Evolutionary conservation across 2,329 filamentous ascomycete genomes (phyloP).

Genomic region (Ophiostoma sp.): DNA sequence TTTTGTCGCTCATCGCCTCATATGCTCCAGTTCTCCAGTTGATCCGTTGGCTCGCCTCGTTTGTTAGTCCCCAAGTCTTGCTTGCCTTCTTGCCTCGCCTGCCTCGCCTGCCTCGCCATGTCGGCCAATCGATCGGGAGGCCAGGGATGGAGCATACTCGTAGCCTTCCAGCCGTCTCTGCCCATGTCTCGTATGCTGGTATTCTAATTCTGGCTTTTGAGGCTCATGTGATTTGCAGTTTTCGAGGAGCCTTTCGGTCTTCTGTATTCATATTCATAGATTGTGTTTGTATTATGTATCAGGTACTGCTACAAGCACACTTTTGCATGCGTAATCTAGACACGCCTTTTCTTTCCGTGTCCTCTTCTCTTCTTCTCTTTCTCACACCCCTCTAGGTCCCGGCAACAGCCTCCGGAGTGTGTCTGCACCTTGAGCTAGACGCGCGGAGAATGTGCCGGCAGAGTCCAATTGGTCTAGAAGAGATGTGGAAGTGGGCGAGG

Average conservation of each 20-base stretch:
- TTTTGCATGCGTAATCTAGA: too few relatives aligned
- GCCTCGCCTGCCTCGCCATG: background rate
- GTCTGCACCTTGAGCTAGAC: background rate
- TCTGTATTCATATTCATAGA: background rate
- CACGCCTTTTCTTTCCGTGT: background rate
- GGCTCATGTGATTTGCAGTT: background rate
- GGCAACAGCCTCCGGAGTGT: background rate
- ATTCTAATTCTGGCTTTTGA: background rate
- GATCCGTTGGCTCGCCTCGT: background rate
- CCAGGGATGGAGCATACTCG: background rate
- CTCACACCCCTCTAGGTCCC: background rate
- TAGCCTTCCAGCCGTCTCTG: background rate
- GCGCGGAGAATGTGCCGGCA: constrained; percentile 7
- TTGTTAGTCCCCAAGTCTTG: background rate
- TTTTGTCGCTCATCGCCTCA: background rate
- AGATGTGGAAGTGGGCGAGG: background rate
- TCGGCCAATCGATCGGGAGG: background rate
- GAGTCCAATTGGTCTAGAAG: constrained; percentile 4
- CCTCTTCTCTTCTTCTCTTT: background rate
- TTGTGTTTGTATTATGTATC: background rate
- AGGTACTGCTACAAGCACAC: background rate
- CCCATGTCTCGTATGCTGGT: background rate
- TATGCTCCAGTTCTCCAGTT: background rate
- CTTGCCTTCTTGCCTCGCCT: background rate
- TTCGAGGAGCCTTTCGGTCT: background rate